Base-by-base conservation (phyloP, 371 early-diverging fungal species). In the Encephalitozoon hellem region DNA sequence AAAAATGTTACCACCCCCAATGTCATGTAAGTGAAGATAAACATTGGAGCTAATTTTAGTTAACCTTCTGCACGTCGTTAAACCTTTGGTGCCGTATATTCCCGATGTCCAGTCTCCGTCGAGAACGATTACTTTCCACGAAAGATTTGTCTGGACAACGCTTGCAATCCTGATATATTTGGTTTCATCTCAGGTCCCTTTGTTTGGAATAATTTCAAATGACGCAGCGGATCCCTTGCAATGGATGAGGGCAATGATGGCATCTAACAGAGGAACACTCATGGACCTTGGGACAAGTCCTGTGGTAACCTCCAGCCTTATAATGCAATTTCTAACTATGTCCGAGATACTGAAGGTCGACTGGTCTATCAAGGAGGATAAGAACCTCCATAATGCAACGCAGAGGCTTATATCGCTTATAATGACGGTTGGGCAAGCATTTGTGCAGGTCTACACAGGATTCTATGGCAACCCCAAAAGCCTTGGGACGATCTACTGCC, bases 221-320 rank as follows among this genome's bases (percentile, higher is more conserved):
- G 94, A 95, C 80, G 80, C 81, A 9, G 74, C 81, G 52, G 87
- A 87, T 80, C 97, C 97, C 41, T 88, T 98, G 76, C 96, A 93
- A 88, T 97, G 96, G 95, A 89, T 98, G 89, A 91, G 99, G 86
- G 93, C 93, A 64, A 95, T 99, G 85, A 89, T 97, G 79, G 99
- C 98, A 49, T 93, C 94, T 49, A 97, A 95, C 88, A 89, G 97
- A 82, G 99, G 99, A 80, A 98, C 99, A 23, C 88, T 99, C 30
- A 97, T 95, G 96, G 99, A 99, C 88, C 87, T 97, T 79, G 99
- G 99, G 86, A 94, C 97, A 76, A 91, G 94, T 26, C 99, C 99
- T 30, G 94, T 99, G 81, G 90, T 98, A 65, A 95, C 98, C 25
- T 94, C 98, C 18, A 94, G 96, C 47, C 95, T 96, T 94, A 93